phyloP scores from a whole-genome alignment of 805 yeast genomes.

The Starmerella bombicola region DNA sequence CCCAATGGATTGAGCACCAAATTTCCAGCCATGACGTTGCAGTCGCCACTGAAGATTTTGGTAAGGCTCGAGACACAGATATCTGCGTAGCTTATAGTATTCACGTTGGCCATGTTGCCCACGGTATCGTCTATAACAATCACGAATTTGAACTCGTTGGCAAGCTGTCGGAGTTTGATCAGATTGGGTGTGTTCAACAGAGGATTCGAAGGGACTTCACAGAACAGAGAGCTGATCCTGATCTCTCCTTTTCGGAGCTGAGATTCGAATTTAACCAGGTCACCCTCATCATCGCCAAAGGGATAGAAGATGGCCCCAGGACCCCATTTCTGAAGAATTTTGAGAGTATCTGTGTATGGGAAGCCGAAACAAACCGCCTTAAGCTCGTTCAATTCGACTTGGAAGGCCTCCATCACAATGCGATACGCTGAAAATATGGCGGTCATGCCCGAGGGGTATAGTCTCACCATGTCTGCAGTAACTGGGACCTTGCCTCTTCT shows the following conservation, averaged over 20 bases:
- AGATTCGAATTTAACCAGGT: conserved; percentile 49
- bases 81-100: conserved; percentile 73
- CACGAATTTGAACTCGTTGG: conserved; percentile 58
- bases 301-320: conserved; percentile 83
- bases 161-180: conserved; percentile 46
- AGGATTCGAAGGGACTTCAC: conserved; percentile 96
- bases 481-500: conserved; percentile 7
- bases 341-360: conserved; percentile 88
- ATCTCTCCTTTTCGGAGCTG: conserved; percentile 50
- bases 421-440: conserved; percentile 72
- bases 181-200: conserved; percentile 74
- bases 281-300: conserved; percentile 53
- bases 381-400: conserved; percentile 15
- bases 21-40: conserved; percentile 92
- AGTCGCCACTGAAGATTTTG: conserved; percentile 85
- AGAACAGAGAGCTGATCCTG: conserved; percentile 57
- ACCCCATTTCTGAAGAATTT: conserved; percentile 78
- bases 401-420: conserved; percentile 23
- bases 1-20: conserved; percentile 63
- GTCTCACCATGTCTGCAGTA: conserved; percentile 37
- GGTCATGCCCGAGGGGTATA: conserved; percentile 90
- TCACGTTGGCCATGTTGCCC: conserved; percentile 77
- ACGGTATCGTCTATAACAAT: conserved; percentile 89
- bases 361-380: conserved; percentile 91
- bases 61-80: conserved; percentile 77